Evolutionary conservation across 495 filamentous ascomycete genomes (phyloP), one percentile per base, ranked within the genome.

Genomic region (Aspergillus carlsbadensis): DNA sequence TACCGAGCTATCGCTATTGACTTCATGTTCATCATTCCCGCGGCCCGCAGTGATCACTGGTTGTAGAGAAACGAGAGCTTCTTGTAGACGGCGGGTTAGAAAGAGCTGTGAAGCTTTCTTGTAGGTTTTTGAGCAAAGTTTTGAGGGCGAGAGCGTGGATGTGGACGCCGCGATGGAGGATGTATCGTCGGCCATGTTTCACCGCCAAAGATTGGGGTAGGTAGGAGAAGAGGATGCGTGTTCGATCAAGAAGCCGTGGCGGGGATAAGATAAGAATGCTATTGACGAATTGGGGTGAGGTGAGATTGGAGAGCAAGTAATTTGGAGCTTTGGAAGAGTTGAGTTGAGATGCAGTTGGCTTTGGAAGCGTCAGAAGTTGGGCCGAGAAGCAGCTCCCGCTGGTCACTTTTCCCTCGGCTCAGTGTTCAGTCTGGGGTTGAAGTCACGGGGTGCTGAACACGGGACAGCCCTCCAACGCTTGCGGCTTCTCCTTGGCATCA

Each of bases 81-180:
- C 94, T 58, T 87, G 86, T 39, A 98, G 78, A 10, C 93, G 87
- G 64, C 93, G 91, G 65, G 95, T 98, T 37, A 98, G 76, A 71
- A 93, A 98, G 6, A 97, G 83, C 56, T 91, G 87, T 10, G 90
- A 91, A 41, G 93, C 89, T 73, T 93, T 90, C 57, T 92, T 87
- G 74, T 96, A 97, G 41, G 74, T 76, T 57, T 72, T 73, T 48
- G 76, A 78, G 66, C 73, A 78, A 5, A 89, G 80, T 68, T 91
- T 92, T 60, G 86, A 80, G 44, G 84, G 70, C 35, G 78, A 77
- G 24, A 81, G 65, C 41, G 79, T 76, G 47, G 75, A 78, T 33
- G 80, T 64, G 52, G 82, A 70, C 31, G 77, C 64, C 52, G 74
- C 70, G 65, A 69, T 65, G 46, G 56, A 42, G 42, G 63, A 61